These are phyloP conservation scores for Endocladia muricata DNA, from an alignment of 31 red algal genomes.

Conservation along the genomic window DNA sequence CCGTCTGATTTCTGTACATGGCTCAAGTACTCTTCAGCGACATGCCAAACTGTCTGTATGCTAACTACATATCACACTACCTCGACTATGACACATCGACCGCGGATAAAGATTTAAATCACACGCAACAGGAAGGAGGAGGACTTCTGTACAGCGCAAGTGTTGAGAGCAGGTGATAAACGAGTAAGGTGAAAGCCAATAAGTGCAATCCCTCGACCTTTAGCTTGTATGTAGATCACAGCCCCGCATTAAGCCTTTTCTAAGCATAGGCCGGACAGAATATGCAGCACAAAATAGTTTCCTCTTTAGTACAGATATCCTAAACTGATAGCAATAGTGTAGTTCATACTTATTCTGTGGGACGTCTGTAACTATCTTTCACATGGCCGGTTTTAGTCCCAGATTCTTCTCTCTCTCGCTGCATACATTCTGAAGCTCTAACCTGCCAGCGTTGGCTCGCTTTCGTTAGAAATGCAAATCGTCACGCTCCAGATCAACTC, in stretches of 20 bases:
- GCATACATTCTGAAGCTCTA: background rate
- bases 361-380: conserved; percentile 2
- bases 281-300: background rate
- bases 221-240: no score
- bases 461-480: conserved; percentile 1
- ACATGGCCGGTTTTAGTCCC: background rate
- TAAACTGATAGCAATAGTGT: background rate
- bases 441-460: background rate
- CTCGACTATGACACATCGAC: background rate
- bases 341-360: background rate
- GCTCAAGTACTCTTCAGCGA: background rate
- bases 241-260: background rate
- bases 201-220: no score
- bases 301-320: background rate
- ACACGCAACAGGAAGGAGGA: background rate
- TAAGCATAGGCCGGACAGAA: background rate
- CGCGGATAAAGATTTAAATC: background rate
- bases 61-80: background rate
- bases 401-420: conserved; percentile 1
- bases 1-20: no score
- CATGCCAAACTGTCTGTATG: background rate
- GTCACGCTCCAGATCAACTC: background rate
- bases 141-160: background rate
- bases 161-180: background rate
- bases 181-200: no score